These are phyloP conservation scores for Cymbidium sinense DNA, from an alignment of 106 monocot genomes.

Conservation along the genomic window DNA sequence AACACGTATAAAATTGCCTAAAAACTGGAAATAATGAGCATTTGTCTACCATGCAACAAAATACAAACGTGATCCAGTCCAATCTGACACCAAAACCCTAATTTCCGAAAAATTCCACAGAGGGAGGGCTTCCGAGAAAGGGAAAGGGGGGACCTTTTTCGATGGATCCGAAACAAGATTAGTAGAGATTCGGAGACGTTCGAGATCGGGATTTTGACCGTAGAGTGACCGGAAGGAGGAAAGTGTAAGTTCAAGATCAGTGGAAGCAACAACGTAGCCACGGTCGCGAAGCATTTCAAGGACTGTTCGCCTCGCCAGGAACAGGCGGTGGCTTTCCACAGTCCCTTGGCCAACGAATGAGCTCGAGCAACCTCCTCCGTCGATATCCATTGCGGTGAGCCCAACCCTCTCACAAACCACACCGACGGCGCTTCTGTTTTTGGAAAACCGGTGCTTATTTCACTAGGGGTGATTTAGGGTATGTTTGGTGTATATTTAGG, in stretches of 20 bases:
- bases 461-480: too few species aligned
- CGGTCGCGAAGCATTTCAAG: slow-evolving; percentile 92
- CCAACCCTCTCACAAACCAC: too few species aligned
- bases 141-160: slow-evolving; percentile 9
- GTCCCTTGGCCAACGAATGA: slow-evolving; percentile 48
- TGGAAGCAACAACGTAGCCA: slow-evolving; percentile 42
- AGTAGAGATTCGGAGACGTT: slow-evolving; percentile 11
- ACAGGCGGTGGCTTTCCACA: slow-evolving; percentile 76
- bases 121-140: not conserved
- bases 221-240: slow-evolving; percentile 4
- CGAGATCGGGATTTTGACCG: slow-evolving; percentile 10
- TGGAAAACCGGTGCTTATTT: too few species aligned
- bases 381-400: not conserved
- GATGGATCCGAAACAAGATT: slow-evolving; percentile 9
- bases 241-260: slow-evolving; percentile 10
- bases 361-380: slow-evolving; percentile 30
- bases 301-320: slow-evolving; percentile 65
- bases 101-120: not conserved
- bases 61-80: not conserved
- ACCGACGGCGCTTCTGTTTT: too few species aligned
- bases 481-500: too few species aligned
- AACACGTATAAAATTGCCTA: too few species aligned
- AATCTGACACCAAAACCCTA: slow-evolving; percentile 2
- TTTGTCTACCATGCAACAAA: not conserved
- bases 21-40: not conserved